Evolutionary conservation across 2,329 filamentous ascomycete genomes (phyloP), one percentile per base, ranked within the genome.

Genomic region (Trichoderma cornu-damae): DNA sequence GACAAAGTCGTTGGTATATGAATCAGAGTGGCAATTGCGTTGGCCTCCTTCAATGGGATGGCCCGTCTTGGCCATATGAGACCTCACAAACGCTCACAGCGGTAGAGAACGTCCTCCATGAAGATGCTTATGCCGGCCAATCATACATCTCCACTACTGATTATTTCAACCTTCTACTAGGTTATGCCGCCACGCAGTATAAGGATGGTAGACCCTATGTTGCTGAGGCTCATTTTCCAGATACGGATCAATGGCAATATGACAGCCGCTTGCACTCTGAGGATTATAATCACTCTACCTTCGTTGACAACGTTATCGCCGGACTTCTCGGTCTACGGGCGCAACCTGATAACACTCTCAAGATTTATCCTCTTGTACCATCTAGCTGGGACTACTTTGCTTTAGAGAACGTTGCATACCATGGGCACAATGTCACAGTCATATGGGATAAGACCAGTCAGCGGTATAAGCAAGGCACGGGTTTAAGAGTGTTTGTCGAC

Each of bases 31-130:
- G 30, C 16, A 35, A 11, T 12, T 49, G 46, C 30, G n/a, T n/a
- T n/a, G n/a, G n/a, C n/a, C n/a, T n/a, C n/a, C 46, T 49, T 16
- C 30, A 49, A 24, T 49, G 46, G 46, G 46, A 49, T 37, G 46
- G 46, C 6, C 46, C 46, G 16, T 49, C 46, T 24, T 49, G 46
- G 46, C 46, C 46, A 9, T 49, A 49, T 6, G 40, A 20, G 12
- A 43, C 40, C 14, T 43, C 40, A 9, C 40, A 43, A 24, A n/a
- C 22, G 3, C 12, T 43, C 3, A 43, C 40, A 2, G 40, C 40
- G 6, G 40, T 43, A 22, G 40, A 43, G 6, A 26, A 26, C 8
- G 40, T 43, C 1, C 40, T 43, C 12, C 22, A 43, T 14, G 40
- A 43, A 6, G 24, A 43, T 26, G 20, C 40, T 14, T 43, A 43